These are phyloP conservation scores for Solidago caesia DNA, from an alignment of 129 eudicot genomes.

Conservation along the genomic window DNA sequence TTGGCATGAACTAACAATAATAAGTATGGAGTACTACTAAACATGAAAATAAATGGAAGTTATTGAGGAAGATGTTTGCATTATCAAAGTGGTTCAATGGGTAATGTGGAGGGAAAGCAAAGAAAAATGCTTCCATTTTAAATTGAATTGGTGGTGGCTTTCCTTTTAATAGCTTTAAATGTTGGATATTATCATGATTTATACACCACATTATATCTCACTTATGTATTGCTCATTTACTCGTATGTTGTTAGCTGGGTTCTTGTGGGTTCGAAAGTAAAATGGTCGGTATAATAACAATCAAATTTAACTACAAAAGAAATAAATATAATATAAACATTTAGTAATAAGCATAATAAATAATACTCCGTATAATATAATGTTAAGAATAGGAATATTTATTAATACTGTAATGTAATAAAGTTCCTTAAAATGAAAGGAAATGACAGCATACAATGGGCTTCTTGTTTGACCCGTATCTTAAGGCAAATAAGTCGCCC, in stretches of 20 bases:
- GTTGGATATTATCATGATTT: not conserved
- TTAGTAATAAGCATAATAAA: too few species aligned
- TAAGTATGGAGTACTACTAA: not conserved
- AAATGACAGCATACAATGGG: constrained; percentile 39
- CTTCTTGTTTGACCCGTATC: constrained; percentile 90
- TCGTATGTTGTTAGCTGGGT: too few species aligned
- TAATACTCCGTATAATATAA: too few species aligned
- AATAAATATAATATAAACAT: too few species aligned
- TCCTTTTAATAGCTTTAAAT: not conserved
- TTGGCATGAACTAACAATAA: too few species aligned
- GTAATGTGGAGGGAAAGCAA: constrained; percentile 29
- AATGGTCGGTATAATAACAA: too few species aligned
- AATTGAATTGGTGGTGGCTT: constrained; percentile 16
- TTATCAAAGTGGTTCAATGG: constrained; percentile 44
- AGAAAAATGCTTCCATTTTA: constrained; percentile 7
- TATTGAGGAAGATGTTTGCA: constrained; percentile 14
- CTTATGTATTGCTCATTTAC: too few species aligned
- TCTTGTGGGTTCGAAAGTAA: too few species aligned
- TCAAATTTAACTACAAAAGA: too few species aligned
- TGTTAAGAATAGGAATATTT: not conserved
- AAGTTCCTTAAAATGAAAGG: constrained; percentile 48
- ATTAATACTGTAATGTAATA: not conserved
- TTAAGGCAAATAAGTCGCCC: constrained; percentile 62
- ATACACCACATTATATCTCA: not conserved
- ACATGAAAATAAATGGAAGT: not conserved